Conservation (phyloP, 805 yeast species). For the Kluyveromyces siamensis region DNA sequence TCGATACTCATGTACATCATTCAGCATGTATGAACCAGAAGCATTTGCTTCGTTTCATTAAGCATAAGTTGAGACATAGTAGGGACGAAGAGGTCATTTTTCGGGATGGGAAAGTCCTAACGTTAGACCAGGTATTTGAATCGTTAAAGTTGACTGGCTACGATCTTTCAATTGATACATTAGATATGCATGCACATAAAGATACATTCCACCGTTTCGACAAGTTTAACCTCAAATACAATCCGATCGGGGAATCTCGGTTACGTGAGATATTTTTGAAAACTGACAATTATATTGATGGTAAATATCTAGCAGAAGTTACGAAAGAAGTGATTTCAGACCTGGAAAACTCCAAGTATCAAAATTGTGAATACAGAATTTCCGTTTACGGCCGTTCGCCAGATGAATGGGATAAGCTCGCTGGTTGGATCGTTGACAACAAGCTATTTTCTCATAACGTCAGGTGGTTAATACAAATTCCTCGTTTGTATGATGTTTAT, state of each 20-base stretch:
- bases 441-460: constrained; percentile 87
- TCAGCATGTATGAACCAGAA: constrained; percentile 99
- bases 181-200: constrained; percentile 99
- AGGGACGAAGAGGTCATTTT: constrained; percentile 86
- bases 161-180: constrained; percentile 89
- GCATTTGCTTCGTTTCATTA: constrained; percentile 87
- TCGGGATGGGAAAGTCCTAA: constrained; percentile 84
- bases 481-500: constrained; percentile 86
- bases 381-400: constrained; percentile 85
- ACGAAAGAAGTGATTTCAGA: constrained; percentile 92
- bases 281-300: constrained; percentile 88
- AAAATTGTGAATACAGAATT: constrained; percentile 93
- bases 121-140: constrained; percentile 82
- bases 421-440: constrained; percentile 91
- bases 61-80: constrained; percentile 79
- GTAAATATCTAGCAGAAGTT: constrained; percentile 84
- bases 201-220: constrained; percentile 98
- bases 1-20: constrained; percentile 90
- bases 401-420: constrained; percentile 93
- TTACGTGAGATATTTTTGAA: constrained; percentile 91
- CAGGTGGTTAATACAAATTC: constrained; percentile 94
- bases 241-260: constrained; percentile 97
- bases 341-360: constrained; percentile 90
- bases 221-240: constrained; percentile 92
- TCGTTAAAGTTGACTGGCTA: constrained; percentile 88